Percentiles rank a stretch among this genome's conserved stretches.
Conservation (phyloP, 108 stramenopile species). For the Nitzschia sp. region DNA sequence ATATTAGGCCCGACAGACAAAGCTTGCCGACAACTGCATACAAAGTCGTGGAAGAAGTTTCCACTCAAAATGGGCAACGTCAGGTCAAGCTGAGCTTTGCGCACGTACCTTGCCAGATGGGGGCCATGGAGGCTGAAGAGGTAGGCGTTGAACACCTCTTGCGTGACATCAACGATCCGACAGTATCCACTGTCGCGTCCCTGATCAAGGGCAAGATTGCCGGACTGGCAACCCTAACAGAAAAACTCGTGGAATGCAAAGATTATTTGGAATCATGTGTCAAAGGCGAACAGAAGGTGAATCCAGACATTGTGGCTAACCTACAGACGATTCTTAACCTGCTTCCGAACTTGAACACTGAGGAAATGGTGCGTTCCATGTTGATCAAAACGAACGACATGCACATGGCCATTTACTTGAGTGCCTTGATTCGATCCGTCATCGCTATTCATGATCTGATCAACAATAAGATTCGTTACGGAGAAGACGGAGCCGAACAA, state of each 20-base stretch:
- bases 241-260: conserved; percentile 93
- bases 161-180: conserved; percentile 99
- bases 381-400: conserved; percentile 98
- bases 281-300: conserved; percentile 59
- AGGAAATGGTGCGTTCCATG: conserved; percentile 88
- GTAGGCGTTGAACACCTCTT: conserved; percentile 99
- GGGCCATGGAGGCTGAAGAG: conserved; percentile 97
- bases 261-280: conserved; percentile 86
- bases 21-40: conserved; percentile 96
- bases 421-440: conserved; percentile 90
- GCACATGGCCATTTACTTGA: conserved; percentile 93
- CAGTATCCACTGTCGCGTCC: conserved; percentile 90
- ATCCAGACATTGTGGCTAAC: conserved; percentile 91
- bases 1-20: conserved; percentile 92
- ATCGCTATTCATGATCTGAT: conserved; percentile 97
- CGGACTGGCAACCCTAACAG: conserved; percentile 86
- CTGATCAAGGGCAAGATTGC: conserved; percentile 94
- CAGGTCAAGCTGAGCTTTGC: conserved; percentile 88
- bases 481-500: conserved; percentile 43
- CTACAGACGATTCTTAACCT: conserved; percentile 97
- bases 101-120: conserved; percentile 90
- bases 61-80: conserved; percentile 37
- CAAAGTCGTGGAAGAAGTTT: conserved; percentile 88
- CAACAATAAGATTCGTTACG: conserved; percentile 93
- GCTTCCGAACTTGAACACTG: conserved; percentile 96